Evolutionary conservation across 495 filamentous ascomycete species (phyloP), one percentile per base, ranked within the genome.

Genomic region (Neohortaea acidophila): DNA sequence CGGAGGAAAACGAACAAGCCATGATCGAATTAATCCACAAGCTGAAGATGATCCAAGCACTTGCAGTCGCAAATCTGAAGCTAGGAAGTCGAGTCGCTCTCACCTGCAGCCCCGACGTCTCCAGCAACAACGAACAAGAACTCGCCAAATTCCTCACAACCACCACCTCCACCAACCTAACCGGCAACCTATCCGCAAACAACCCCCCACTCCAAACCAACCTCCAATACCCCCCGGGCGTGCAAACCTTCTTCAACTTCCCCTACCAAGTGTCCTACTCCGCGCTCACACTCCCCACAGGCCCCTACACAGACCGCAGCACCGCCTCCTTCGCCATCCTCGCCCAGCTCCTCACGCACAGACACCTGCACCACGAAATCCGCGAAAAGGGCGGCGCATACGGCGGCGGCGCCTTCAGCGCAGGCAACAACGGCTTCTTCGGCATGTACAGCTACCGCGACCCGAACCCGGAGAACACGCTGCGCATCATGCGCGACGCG

Each of bases 231-330:
- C 52, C 59, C 15, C 48, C 58, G 2, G 53, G 49, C 35, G 41
- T 72, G 33, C 89, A 82, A 52, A 73, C 81, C 0, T 91, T 96
- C 66, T 97, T 89, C 55, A 77, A 86, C 3, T 70, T 97, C 18
- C 89, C 89, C 1, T 97, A 93, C 59, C 89, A 97, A 57, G 89
- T 97, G 35, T 94, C 87, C 52, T 96, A 94, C 57, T 77, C 86
- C 4, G 78, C 74, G 11, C 67, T 84, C 24, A 76, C 81, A 20
- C 59, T 86, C 22, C 77, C 81, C 19, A 94, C 89, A 2, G 77
- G 85, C 1, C 81, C 86, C 2, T 97, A 96, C 57, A 77, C 73
- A 21, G 72, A 85, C 30, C 51, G 72, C 0, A 68, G 77, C 20
- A 71, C 77, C 13, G 82, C 86, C 7, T 68, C 81, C 1, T 73